Percentiles rank a stretch among this genome's conserved stretches.
phyloP scores from a whole-genome alignment of 345 rosid genomes.

The Ceriops zippeliana region DNA sequence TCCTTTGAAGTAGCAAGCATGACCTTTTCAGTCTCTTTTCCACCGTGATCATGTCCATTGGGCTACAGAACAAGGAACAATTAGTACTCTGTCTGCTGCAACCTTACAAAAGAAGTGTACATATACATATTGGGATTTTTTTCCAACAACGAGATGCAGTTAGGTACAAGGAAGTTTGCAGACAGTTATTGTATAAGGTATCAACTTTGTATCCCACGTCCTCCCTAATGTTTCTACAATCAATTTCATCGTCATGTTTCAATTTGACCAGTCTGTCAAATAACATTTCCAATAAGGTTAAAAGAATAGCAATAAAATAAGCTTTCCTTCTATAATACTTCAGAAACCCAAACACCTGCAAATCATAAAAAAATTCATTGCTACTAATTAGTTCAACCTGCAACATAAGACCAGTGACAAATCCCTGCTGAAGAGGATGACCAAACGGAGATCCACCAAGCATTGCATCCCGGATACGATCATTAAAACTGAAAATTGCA shows the following conservation, averaged over 20 bases:
- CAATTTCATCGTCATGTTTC: no score
- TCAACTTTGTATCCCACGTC: no score
- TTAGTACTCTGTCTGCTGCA: neutral
- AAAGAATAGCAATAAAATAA: neutral
- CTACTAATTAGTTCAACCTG: constrained; percentile 47
- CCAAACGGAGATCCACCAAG: constrained; percentile 99
- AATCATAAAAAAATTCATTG: neutral
- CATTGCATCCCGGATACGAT: constrained; percentile 92
- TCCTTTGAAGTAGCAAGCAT: constrained; percentile 77
- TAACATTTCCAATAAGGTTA: neutral
- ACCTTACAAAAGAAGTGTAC: neutral
- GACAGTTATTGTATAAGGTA: no score
- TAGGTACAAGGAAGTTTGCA: no score
- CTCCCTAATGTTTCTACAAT: no score
- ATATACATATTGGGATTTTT: no score
- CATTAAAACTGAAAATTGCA: constrained; percentile 68
- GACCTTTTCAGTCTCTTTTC: constrained; percentile 53
- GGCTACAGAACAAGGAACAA: constrained; percentile 43
- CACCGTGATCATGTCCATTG: constrained; percentile 83
- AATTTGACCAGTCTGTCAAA: no score
- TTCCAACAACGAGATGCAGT: no score
- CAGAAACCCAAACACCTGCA: neutral
- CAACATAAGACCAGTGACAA: constrained; percentile 72
- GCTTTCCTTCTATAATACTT: neutral
- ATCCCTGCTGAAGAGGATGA: constrained; percentile 95